Evolutionary conservation across 2,329 filamentous ascomycete species (phyloP).

Genomic region (Alternaria solani): DNA sequence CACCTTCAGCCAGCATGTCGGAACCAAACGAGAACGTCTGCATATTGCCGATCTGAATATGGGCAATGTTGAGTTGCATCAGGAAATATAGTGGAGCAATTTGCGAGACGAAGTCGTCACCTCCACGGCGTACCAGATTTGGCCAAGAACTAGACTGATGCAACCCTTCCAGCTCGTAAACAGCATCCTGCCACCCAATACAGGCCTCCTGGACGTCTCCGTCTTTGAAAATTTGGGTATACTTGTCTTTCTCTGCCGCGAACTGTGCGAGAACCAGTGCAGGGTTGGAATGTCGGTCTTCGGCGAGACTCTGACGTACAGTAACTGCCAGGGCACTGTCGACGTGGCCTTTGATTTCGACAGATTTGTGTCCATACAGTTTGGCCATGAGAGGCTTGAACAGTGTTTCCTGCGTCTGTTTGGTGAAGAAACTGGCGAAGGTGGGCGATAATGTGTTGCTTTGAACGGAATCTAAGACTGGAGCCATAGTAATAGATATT

Average conservation of each 20-base stretch:
- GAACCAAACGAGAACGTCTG: conserved; percentile 2
- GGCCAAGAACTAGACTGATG: conserved; percentile 18
- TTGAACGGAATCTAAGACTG: not conserved
- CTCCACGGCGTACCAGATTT: conserved; percentile 11
- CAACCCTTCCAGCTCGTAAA: conserved; percentile 20
- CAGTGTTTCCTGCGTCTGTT: conserved; percentile 24
- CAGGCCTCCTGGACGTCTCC: not conserved
- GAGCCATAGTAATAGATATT: conserved; percentile 19
- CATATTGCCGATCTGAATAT: conserved; percentile 15
- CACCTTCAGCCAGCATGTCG: conserved; percentile 5
- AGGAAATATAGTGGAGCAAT: conserved; percentile 26
- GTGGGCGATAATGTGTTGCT: not conserved
- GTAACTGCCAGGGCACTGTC: conserved; percentile 14
- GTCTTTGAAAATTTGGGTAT: conserved; percentile 12
- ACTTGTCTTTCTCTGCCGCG: conserved; percentile 19
- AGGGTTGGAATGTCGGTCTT: conserved; percentile 21
- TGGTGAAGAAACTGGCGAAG: conserved; percentile 24
- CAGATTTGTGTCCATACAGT: conserved; percentile 21
- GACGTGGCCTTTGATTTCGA: conserved; percentile 18
- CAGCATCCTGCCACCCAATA: conserved; percentile 18
- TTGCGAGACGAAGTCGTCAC: conserved; percentile 17
- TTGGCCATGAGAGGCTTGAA: conserved; percentile 22
- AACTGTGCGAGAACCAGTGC: conserved; percentile 14
- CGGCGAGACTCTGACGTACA: conserved; percentile 13
- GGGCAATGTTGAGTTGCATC: conserved; percentile 26